Percentiles rank a stretch among this genome's conserved stretches.
Conservation (phyloP, 2,329 filamentous ascomycete genomes). For the Diaporthe sp. region DNA sequence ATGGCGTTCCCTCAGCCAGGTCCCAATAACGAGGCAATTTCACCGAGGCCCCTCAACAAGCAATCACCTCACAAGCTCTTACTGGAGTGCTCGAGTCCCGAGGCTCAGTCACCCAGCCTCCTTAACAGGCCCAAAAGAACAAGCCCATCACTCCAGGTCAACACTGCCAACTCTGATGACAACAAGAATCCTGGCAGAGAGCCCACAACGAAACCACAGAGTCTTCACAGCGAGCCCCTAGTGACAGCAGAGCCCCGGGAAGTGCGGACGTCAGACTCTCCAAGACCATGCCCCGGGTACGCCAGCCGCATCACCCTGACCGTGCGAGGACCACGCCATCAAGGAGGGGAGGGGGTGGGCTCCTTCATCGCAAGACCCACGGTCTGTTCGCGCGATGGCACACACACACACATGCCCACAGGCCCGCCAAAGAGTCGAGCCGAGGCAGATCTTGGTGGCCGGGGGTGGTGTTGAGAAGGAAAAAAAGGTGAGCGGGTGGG, state of each 20-base stretch:
- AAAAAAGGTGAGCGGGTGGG: neutral
- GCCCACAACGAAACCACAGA: neutral
- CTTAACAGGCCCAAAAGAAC: neutral
- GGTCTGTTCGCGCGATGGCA: slow-evolving; percentile 23
- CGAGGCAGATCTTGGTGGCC: slow-evolving; percentile 18
- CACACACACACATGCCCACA: slow-evolving; percentile 1
- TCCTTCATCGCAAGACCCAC: neutral
- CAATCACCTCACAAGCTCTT: too few species aligned
- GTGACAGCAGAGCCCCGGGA: slow-evolving; percentile 1
- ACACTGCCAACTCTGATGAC: neutral
- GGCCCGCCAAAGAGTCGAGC: slow-evolving; percentile 1
- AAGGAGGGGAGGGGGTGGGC: neutral
- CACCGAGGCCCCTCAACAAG: neutral
- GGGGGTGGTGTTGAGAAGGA: neutral
- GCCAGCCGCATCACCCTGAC: slow-evolving; percentile 8
- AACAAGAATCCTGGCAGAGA: neutral
- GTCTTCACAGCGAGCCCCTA: neutral
- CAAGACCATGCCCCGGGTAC: slow-evolving; percentile 17
- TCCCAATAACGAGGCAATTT: neutral
- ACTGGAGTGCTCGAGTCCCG: neutral
- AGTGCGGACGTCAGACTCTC: slow-evolving; percentile 20
- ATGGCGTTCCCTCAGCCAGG: neutral
- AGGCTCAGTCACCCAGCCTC: neutral
- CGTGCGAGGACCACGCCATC: slow-evolving; percentile 1
- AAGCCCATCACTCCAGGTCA: neutral